Evolutionary conservation across 768 basidiomycete species (phyloP).

Genomic region (Fibroporia radiculosa): DNA sequence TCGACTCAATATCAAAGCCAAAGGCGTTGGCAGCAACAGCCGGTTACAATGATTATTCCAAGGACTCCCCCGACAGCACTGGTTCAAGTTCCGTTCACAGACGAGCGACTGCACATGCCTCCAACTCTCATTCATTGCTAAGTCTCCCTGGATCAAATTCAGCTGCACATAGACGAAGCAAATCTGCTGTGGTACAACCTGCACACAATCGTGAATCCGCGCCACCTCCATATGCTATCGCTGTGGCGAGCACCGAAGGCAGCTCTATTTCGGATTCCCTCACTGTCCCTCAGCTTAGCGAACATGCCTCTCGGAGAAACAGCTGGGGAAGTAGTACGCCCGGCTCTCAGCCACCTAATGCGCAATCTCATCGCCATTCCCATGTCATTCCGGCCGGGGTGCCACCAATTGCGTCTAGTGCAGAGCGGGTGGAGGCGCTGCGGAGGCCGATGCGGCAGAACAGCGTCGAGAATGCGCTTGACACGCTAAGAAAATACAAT

Average conservation of each 20-base stretch:
- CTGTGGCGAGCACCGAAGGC: constrained; percentile 3
- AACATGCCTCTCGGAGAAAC: not conserved
- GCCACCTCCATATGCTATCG: constrained; percentile 14
- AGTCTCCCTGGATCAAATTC: constrained; percentile 1
- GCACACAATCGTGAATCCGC: constrained; percentile 7
- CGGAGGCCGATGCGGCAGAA: constrained; percentile 12
- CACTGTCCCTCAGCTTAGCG: not conserved
- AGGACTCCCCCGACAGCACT: constrained; percentile 5
- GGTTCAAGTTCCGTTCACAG: constrained; percentile 5
- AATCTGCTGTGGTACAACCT: constrained; percentile 8
- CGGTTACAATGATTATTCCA: not conserved
- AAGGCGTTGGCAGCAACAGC: not conserved
- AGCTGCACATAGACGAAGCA: constrained; percentile 7
- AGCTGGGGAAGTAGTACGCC: constrained; percentile 1
- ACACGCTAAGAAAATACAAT: constrained; percentile 39
- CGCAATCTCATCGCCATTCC: not conserved
- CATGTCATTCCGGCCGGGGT: not conserved
- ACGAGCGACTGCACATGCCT: constrained; percentile 5
- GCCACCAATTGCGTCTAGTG: not conserved
- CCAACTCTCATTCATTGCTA: not conserved
- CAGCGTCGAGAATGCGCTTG: constrained; percentile 19
- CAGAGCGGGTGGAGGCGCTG: constrained; percentile 8
- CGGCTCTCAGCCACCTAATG: not conserved
- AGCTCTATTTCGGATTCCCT: not conserved
- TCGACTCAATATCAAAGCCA: constrained; percentile 9